Evolutionary conservation across 768 basidiomycete genomes (phyloP), one percentile per base, ranked within the genome.

Genomic region (Fomitopsis serialis): DNA sequence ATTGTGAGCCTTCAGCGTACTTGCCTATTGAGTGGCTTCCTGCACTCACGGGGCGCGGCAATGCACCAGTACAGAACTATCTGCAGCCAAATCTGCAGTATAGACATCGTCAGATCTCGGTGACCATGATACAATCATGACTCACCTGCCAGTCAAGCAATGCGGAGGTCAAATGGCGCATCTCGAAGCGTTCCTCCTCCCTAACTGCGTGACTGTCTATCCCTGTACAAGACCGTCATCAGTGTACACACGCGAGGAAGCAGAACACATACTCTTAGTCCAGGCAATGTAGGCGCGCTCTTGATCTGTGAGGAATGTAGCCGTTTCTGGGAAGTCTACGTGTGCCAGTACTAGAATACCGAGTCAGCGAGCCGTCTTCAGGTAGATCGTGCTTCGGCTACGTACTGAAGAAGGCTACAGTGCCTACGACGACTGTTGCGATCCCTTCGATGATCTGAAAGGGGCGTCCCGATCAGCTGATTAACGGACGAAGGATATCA

Each of bases 71-170:
- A 82, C 3, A 82, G 68, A 51, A 82, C 57, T 37, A 83, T 76
- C 57, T 82, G 80, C n/a, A 80, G 45, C 75, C 49, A 56, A 10
- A 59, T 46, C 27, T 59, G 47, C 9, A 13, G 7, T 22, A 15
- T 34, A 51, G 2, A 22, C 42, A 11, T n/a, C 5, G n/a, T 9
- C 15, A 25, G 13, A 36, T 4, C 23, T 2, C 9, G 7, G 13
- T 6, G 15, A 6, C 13, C 19, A 8, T 17, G 6, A 34, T 25
- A 21, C 5, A 51, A 32, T n/a, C 6, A 17, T 22, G 2, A 51
- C 44, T 82, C 42, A 80, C 72, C 70, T 87, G 83, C 86, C 87
- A 87, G 63, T 88, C 85, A 0, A 59, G 50, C 27, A 84, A 59
- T 0, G 81, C 80, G 29, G 76, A 72, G 66, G 72, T 69, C 23